Evolutionary conservation across 2,329 filamentous ascomycete species (phyloP).

Genomic region (Fusarium oligoseptatum): DNA sequence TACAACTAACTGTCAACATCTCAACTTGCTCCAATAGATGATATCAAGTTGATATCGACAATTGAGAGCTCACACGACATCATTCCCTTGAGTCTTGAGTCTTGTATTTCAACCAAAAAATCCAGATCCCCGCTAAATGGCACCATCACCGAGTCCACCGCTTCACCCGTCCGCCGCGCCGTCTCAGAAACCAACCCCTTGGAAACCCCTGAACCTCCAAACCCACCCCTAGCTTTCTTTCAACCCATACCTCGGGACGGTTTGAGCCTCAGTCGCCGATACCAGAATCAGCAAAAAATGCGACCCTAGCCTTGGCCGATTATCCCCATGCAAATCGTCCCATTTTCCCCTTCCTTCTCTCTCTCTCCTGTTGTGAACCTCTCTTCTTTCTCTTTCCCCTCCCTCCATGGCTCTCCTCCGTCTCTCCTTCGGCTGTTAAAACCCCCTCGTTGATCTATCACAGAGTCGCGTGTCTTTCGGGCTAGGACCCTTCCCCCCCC

Average conservation of each 20-base stretch:
- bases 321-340: conserved; percentile 30
- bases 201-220: neutral
- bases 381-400: conserved; percentile 11
- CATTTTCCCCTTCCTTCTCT: conserved; percentile 24
- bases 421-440: conserved; percentile 21
- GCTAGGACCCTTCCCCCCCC: conserved; percentile 26
- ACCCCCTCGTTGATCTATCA: conserved; percentile 35
- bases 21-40: neutral
- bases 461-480: conserved; percentile 20
- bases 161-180: conserved; percentile 20
- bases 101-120: neutral
- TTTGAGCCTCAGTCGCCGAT: conserved; percentile 44
- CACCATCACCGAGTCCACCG: conserved; percentile 12
- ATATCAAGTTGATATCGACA: neutral
- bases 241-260: conserved; percentile 39
- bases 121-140: neutral
- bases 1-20: neutral
- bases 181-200: conserved; percentile 25
- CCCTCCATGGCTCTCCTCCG: conserved; percentile 10
- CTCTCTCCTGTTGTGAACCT: neutral
- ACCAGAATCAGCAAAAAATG: conserved; percentile 30
- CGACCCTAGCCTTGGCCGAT: neutral
- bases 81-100: no score
- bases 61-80: no score
- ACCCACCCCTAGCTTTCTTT: conserved; percentile 13